phyloP scores from a whole-genome alignment of 768 basidiomycete genomes.

The Boletus barrowsii region DNA sequence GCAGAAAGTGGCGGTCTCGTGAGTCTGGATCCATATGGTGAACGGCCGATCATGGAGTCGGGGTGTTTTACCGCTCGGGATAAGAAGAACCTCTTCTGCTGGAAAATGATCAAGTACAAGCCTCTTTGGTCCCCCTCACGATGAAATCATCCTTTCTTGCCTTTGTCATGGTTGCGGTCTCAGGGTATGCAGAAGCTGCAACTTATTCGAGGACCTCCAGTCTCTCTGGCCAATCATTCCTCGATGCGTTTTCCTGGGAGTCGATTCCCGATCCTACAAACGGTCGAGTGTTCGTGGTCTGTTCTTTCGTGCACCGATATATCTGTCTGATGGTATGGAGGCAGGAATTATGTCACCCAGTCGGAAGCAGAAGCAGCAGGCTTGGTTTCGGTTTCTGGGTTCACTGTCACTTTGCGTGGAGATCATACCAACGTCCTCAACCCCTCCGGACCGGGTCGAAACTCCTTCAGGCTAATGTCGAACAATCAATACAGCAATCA shows the following conservation, averaged over 20 bases:
- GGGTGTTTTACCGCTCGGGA: background rate
- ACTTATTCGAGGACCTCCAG: slow-evolving; percentile 46
- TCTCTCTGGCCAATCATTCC: slow-evolving; percentile 50
- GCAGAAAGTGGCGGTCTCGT: background rate
- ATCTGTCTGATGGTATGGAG: background rate
- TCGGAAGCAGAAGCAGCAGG: slow-evolving; percentile 51
- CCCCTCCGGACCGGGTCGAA: slow-evolving; percentile 31
- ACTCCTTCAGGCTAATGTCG: slow-evolving; percentile 35
- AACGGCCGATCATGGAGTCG: background rate
- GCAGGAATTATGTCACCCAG: slow-evolving; percentile 44
- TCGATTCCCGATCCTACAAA: slow-evolving; percentile 33
- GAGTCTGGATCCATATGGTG: background rate
- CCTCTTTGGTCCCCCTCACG: background rate
- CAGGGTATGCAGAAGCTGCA: slow-evolving; percentile 30
- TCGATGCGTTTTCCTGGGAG: slow-evolving; percentile 31
- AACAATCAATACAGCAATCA: slow-evolving; percentile 31
- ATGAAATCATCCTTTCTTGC: slow-evolving; percentile 5
- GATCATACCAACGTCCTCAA: slow-evolving; percentile 32
- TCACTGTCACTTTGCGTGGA: slow-evolving; percentile 33
- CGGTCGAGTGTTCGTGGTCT: slow-evolving; percentile 29
- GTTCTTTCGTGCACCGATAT: background rate
- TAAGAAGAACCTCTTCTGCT: slow-evolving; percentile 6
- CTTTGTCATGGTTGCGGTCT: slow-evolving; percentile 7
- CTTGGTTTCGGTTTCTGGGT: slow-evolving; percentile 52
- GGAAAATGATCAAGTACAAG: background rate